Percentiles rank a stretch among this genome's conserved stretches.
Evolutionary conservation across 805 yeast species (phyloP).

Genomic region (Teunomyces funiuensis): DNA sequence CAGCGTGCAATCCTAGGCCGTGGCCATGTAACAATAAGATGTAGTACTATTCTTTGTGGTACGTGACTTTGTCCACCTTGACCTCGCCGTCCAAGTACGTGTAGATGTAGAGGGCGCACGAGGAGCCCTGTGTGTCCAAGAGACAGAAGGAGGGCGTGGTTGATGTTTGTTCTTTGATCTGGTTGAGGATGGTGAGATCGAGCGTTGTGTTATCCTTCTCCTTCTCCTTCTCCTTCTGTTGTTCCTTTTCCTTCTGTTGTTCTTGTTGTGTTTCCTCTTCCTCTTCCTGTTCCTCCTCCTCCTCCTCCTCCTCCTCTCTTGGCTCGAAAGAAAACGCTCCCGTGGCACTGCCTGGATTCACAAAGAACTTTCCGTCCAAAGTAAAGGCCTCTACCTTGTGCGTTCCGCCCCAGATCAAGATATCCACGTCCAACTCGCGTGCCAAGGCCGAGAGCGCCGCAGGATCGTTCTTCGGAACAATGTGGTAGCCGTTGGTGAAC

Average conservation of each 20-base stretch:
- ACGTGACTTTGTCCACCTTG: constrained; percentile 78
- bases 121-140: constrained; percentile 77
- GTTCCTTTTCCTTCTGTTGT: neutral
- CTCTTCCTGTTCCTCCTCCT: constrained; percentile 33
- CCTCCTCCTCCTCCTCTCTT: constrained; percentile 54
- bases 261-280: constrained; percentile 16
- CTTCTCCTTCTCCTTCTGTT: constrained; percentile 8
- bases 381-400: constrained; percentile 92
- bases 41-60: constrained; percentile 9
- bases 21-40: neutral
- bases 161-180: constrained; percentile 19
- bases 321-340: constrained; percentile 76
- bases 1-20: constrained; percentile 27
- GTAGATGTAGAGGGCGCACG: constrained; percentile 82
- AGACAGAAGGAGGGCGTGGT: constrained; percentile 84
- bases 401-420: constrained; percentile 90
- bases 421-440: constrained; percentile 87
- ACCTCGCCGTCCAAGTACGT: constrained; percentile 79
- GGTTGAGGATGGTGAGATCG: constrained; percentile 13
- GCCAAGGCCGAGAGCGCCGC: constrained; percentile 79
- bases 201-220: constrained; percentile 8
- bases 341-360: constrained; percentile 97
- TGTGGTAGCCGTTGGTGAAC: constrained; percentile 76
- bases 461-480: constrained; percentile 86
- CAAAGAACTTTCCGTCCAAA: constrained; percentile 85